These are phyloP conservation scores for Chionographis japonica DNA, from an alignment of 106 monocot genomes.

Conservation along the genomic window DNA sequence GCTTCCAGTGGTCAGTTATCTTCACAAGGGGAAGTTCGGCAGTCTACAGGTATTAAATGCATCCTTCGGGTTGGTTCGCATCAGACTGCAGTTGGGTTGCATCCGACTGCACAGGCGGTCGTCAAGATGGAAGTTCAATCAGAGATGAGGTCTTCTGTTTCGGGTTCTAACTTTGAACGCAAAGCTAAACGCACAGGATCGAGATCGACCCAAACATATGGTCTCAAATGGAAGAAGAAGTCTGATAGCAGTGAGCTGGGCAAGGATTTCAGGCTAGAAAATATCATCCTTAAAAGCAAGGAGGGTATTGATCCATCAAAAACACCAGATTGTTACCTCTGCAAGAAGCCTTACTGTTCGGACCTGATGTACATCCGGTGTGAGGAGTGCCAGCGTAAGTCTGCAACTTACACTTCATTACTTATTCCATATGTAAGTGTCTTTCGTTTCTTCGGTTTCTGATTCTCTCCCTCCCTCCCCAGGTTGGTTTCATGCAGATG, in stretches of 20 bases:
- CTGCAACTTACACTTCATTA: not conserved
- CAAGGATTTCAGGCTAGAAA: constrained; percentile 43
- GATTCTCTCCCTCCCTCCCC: constrained; percentile 16
- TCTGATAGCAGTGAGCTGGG: constrained; percentile 22
- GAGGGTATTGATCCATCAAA: constrained; percentile 15
- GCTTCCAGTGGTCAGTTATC: constrained; percentile 14
- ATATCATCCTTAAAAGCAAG: constrained; percentile 55
- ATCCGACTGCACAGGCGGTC: not conserved
- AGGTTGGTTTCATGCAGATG: constrained; percentile 92
- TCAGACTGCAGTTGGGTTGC: not conserved
- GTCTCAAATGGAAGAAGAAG: constrained; percentile 70
- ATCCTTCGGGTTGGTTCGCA: too few relatives aligned
- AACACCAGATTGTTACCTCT: constrained; percentile 50
- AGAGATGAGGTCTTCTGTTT: constrained; percentile 10
- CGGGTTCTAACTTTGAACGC: constrained; percentile 8
- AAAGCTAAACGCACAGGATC: constrained; percentile 23
- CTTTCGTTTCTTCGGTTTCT: not conserved
- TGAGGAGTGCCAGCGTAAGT: constrained; percentile 67
- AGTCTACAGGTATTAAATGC: not conserved
- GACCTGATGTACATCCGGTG: constrained; percentile 75
- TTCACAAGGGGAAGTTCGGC: constrained; percentile 11
- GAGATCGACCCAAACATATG: constrained; percentile 18
- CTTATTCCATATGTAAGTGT: not conserved
- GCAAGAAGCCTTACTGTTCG: constrained; percentile 49
- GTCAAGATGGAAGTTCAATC: constrained; percentile 10